phyloP scores from a whole-genome alignment of 139 green algal genomes.

The Closterium sp. region DNA sequence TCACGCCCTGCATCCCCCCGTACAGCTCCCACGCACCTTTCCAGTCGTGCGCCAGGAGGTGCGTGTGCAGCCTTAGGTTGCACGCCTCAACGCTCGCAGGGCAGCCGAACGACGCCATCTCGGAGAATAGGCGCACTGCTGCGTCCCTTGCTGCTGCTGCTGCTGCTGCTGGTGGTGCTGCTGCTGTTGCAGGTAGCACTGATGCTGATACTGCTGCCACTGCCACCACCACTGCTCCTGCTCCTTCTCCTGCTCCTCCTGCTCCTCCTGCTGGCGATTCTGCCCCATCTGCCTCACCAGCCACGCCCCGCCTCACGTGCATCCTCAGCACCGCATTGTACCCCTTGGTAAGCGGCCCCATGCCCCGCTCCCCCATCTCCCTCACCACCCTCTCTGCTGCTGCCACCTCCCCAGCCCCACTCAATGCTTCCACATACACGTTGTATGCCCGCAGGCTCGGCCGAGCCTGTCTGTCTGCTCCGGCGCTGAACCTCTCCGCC shows the following conservation, averaged over 20 bases:
- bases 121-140: background rate
- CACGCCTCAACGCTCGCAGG: background rate
- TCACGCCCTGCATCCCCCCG: background rate
- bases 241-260: too few relatives aligned
- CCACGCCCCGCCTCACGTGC: conserved; percentile 17
- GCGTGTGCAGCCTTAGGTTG: background rate
- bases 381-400: background rate
- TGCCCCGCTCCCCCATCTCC: background rate
- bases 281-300: too few relatives aligned
- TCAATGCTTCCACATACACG: background rate
- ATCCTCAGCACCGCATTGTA: conserved; percentile 16
- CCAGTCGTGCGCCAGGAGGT: background rate
- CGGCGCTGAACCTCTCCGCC: background rate
- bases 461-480: background rate
- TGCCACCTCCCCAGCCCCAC: background rate
- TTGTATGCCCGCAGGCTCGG: background rate
- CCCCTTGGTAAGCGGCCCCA: background rate
- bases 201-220: too few relatives aligned
- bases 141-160: background rate
- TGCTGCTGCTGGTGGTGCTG: background rate
- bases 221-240: too few relatives aligned
- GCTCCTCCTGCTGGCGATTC: background rate
- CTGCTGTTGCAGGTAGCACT: background rate
- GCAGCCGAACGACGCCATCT: background rate
- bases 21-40: conserved; percentile 10